Base-by-base conservation (phyloP, 2,329 filamentous ascomycete genomes). In the Penicillium sp. region DNA sequence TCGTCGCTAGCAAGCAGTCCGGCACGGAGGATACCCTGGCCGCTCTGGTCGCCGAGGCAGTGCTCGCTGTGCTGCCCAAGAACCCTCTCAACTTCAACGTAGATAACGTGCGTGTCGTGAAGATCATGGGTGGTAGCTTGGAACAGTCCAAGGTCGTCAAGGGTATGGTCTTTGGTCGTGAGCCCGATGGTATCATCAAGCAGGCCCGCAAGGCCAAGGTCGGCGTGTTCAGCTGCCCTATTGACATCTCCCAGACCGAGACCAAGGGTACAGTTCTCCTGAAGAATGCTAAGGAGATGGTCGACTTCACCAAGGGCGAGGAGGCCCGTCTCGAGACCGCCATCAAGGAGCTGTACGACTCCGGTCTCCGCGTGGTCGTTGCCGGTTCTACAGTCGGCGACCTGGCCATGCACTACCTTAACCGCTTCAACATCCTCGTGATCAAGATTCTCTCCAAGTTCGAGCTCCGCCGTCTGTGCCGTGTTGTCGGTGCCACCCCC, bases 401-500 rank as follows among this genome's bases (percentile, higher is more conserved):
- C 77, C 86, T 99, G 64, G 95, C 95, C 59, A 85, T 97, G 80
- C 95, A 99, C 84, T 99, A 97, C 83, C 89, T 99, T 67, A 97
- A 99, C 87, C 91, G 94, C 73, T 97, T 91, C 81, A 93, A 92
- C 76, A 98, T 99, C 69, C 88, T 99, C 53, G 89, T 95, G 74
- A 94, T 99, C 84, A 96, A 97, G 81, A 90, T 99, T 69, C 88
- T 98, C 73, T 97, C 93, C 82, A 99, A 99, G 81, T 99, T 98
- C 75, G 95, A 99, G 82, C 88, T 99, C 64, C 90, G 95, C 71
- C 88, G 95, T 73, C 84, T 98, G 73, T 99, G 96, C 85, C 90
- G 95, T 65, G 95, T 99, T 26, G 94, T 98, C 56, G 94, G 94
- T 65, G 95, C 95, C 60, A 97, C 95, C 15, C 95, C 95, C n/a